These are phyloP conservation scores for Phytophthora meadii DNA, from an alignment of 352 stramenopile species.

Conservation along the genomic window DNA sequence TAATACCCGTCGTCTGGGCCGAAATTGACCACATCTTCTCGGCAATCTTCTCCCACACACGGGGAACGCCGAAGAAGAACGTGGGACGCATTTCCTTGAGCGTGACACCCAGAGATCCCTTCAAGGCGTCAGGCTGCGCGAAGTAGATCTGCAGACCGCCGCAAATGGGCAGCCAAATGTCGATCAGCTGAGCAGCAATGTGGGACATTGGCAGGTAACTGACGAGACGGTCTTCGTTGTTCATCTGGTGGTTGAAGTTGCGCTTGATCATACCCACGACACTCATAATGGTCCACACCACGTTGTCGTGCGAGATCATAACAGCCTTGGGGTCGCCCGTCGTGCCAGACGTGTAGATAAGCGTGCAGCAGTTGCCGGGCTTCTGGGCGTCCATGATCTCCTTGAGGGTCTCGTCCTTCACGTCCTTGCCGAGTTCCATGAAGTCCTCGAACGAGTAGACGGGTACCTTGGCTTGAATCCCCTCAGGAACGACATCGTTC, in stretches of 20 bases:
- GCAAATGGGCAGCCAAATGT: conserved; percentile 83
- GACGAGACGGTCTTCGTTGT: conserved; percentile 77
- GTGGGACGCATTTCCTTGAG: conserved; percentile 89
- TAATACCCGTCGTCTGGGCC: conserved; percentile 89
- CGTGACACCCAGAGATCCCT: conserved; percentile 86
- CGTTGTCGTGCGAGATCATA: conserved; percentile 97
- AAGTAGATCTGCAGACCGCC: conserved; percentile 84
- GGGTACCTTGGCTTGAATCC: conserved; percentile 66
- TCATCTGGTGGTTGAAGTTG: conserved; percentile 63
- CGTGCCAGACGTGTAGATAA: conserved; percentile 97
- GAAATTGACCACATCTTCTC: conserved; percentile 91
- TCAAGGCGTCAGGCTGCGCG: conserved; percentile 90
- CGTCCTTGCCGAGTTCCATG: conserved; percentile 69
- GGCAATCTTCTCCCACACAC: conserved; percentile 94
- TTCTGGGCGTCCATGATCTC: conserved; percentile 82
- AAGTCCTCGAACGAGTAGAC: conserved; percentile 88
- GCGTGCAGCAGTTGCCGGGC: conserved; percentile 86
- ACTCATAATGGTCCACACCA: conserved; percentile 84
- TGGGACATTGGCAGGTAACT: conserved; percentile 92
- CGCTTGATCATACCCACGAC: conserved; percentile 70
- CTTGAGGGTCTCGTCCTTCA: conserved; percentile 69
- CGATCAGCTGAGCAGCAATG: conserved; percentile 88
- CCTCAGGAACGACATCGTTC: conserved; percentile 81
- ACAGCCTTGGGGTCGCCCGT: conserved; percentile 96
- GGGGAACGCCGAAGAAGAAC: conserved; percentile 92